These are phyloP conservation scores for Camelina hispida DNA, from an alignment of 345 rosid genomes.

Conservation along the genomic window DNA sequence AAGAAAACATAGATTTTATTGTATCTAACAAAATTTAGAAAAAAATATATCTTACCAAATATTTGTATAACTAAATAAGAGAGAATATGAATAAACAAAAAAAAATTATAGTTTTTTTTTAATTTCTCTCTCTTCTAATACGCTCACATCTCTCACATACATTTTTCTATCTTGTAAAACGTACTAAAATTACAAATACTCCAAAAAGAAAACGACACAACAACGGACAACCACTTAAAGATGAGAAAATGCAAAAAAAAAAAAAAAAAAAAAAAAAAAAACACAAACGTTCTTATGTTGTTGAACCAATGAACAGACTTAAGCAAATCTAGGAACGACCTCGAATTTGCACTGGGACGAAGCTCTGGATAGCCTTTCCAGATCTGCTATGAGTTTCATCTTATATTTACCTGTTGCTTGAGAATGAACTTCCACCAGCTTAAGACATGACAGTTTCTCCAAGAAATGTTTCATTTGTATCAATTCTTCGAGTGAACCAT, in stretches of 20 bases:
- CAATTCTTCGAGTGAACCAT: neutral
- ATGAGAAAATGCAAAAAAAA: neutral
- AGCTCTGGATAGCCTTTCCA: neutral
- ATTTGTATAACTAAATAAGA: no score
- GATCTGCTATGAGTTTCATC: neutral
- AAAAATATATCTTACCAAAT: no score
- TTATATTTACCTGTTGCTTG: neutral
- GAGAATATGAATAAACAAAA: no score
- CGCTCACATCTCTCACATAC: no score
- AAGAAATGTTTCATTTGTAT: slow-evolving; percentile 5
- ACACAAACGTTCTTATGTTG: neutral
- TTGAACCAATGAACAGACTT: neutral
- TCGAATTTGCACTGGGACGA: neutral
- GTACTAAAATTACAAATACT: no score
- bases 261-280: neutral
- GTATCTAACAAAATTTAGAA: no score
- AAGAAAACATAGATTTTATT: no score
- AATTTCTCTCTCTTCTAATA: no score
- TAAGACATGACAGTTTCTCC: neutral
- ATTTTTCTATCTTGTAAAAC: no score
- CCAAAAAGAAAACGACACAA: no score
- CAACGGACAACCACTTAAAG: neutral
- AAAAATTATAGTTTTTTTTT: no score
- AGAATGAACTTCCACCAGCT: neutral
- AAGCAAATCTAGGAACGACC: neutral